These are phyloP conservation scores for Ananas comosus DNA, from an alignment of 176 grass and related monocot genomes.

Conservation along the genomic window DNA sequence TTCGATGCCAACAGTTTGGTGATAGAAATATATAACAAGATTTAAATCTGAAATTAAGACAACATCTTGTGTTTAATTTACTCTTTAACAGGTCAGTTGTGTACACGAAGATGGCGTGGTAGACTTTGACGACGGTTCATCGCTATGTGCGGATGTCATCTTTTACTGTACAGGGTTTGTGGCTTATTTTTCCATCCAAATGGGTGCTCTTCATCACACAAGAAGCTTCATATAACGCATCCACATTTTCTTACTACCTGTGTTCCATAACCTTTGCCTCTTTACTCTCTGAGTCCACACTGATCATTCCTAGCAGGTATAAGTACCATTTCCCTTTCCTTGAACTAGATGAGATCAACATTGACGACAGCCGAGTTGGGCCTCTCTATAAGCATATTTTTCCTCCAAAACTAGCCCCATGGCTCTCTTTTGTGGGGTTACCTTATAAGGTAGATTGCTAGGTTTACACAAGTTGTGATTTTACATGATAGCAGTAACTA, in stretches of 20 bases:
- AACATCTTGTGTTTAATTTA: not conserved
- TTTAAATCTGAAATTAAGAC: too few relatives aligned
- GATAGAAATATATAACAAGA: too few relatives aligned
- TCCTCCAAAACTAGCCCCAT: not conserved
- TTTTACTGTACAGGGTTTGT: constrained; percentile 52
- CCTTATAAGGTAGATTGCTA: too few relatives aligned
- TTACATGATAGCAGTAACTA: too few relatives aligned
- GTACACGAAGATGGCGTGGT: constrained; percentile 29
- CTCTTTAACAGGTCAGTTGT: constrained; percentile 21
- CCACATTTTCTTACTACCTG: too few relatives aligned
- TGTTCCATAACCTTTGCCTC: not conserved
- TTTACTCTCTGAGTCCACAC: not conserved
- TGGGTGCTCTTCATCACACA: too few relatives aligned
- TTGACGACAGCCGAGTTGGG: constrained; percentile 40
- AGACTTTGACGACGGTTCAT: constrained; percentile 25
- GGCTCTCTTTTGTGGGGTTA: constrained; percentile 1
- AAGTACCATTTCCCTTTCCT: constrained; percentile 44
- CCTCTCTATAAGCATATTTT: constrained; percentile 47
- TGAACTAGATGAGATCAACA: constrained; percentile 26
- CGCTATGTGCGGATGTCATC: constrained; percentile 27
- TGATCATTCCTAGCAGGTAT: too few relatives aligned
- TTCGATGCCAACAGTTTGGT: too few relatives aligned
- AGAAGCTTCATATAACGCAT: too few relatives aligned
- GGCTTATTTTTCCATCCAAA: too few relatives aligned
- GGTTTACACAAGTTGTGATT: too few relatives aligned